Conservation (phyloP, 805 yeast genomes). For the Candida chilensis region DNA sequence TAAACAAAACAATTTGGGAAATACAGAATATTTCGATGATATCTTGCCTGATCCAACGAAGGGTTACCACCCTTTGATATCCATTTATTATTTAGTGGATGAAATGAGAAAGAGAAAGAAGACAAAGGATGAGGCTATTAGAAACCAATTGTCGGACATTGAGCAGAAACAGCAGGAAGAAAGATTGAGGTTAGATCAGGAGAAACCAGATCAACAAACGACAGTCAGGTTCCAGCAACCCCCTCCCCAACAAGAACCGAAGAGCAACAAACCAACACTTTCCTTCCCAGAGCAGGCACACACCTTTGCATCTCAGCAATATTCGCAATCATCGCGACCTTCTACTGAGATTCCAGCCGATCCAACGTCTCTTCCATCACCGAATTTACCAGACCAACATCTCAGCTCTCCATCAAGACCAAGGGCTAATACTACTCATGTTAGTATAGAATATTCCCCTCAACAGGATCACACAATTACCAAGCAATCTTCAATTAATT, state of each 20-base stretch:
- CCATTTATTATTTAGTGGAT: conserved; percentile 77
- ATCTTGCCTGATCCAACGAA: conserved; percentile 66
- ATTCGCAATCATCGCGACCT: neutral
- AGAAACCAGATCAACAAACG: no score
- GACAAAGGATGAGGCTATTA: conserved; percentile 45
- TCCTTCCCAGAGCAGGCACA: no score
- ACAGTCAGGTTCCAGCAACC: no score
- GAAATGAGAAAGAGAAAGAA: conserved; percentile 72
- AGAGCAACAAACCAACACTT: no score
- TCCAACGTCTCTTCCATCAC: neutral
- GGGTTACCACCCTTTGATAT: conserved; percentile 81
- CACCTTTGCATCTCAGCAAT: neutral
- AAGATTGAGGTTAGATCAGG: no score
- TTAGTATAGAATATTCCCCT: neutral
- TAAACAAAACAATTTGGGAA: conserved; percentile 26
- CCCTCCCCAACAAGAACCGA: no score
- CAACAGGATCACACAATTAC: neutral
- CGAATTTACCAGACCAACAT: neutral
- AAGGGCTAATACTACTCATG: conserved; percentile 1
- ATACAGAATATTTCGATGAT: conserved; percentile 20
- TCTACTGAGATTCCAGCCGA: neutral
- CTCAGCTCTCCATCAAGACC: conserved; percentile 1
- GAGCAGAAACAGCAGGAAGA: no score
- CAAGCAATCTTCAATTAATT: conserved; percentile 1
- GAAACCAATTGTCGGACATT: no score